Evolutionary conservation across 2,329 filamentous ascomycete species (phyloP).

Genomic region (Colletotrichum filicis): DNA sequence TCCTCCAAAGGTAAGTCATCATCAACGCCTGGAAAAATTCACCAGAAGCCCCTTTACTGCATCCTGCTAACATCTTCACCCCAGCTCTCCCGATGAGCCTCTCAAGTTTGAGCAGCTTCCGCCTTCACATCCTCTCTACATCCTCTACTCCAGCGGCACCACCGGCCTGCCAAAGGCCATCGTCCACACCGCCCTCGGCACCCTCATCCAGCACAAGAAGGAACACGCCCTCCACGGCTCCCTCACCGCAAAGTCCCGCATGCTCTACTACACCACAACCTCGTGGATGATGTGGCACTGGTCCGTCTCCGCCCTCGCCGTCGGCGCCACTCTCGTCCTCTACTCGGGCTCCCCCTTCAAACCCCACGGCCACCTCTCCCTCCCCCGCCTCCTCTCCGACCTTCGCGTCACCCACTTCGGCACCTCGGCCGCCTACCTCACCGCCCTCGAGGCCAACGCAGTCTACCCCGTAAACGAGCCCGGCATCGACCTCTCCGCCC

Average conservation of each 20-base stretch:
- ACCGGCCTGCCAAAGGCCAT: slow-evolving; percentile 92
- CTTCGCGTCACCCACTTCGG: slow-evolving; percentile 92
- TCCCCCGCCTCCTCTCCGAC: slow-evolving; percentile 84
- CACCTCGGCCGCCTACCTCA: slow-evolving; percentile 93
- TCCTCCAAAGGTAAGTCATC: slow-evolving; percentile 45
- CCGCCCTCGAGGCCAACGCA: slow-evolving; percentile 83
- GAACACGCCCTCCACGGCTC: slow-evolving; percentile 91
- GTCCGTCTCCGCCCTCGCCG: slow-evolving; percentile 87
- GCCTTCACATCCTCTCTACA: slow-evolving; percentile 90
- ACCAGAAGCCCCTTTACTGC: neutral
- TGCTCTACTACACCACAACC: slow-evolving; percentile 95
- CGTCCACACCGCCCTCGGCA: slow-evolving; percentile 90
- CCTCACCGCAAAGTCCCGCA: slow-evolving; percentile 75
- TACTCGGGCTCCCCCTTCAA: slow-evolving; percentile 95
- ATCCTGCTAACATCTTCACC: neutral
- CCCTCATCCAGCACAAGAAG: slow-evolving; percentile 96
- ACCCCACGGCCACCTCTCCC: slow-evolving; percentile 80
- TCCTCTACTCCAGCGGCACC: slow-evolving; percentile 93
- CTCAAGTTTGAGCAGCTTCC: slow-evolving; percentile 80
- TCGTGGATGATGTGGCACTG: slow-evolving; percentile 99
- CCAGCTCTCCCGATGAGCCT: slow-evolving; percentile 52
- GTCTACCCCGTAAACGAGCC: slow-evolving; percentile 68
- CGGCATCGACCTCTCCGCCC: slow-evolving; percentile 66
- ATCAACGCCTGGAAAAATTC: neutral
- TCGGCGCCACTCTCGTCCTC: slow-evolving; percentile 83